These are phyloP conservation scores for Fusarium anguioides DNA, from an alignment of 2,329 filamentous ascomycete genomes.

Conservation along the genomic window DNA sequence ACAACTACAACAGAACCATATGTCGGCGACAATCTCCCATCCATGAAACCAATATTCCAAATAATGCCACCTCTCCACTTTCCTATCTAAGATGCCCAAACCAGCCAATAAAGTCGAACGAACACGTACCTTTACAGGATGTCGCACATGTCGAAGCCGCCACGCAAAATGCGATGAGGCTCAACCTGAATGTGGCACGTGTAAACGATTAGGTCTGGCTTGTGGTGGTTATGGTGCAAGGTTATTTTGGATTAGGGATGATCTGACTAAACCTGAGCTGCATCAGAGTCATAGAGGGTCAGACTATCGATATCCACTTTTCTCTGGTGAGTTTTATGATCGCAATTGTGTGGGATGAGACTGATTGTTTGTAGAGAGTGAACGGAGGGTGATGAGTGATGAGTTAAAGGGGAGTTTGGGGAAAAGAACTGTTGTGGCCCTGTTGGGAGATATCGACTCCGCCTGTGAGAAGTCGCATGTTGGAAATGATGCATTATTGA, in stretches of 20 bases:
- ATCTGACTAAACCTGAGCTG: constrained; percentile 33
- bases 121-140: constrained; percentile 50
- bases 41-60: not conserved
- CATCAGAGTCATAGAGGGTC: constrained; percentile 43
- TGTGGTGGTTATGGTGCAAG: constrained; percentile 56
- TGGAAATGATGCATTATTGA: constrained; percentile 10
- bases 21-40: constrained; percentile 15
- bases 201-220: constrained; percentile 47
- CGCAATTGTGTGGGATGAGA: not conserved
- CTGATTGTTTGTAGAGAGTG: constrained; percentile 28
- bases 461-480: constrained; percentile 33
- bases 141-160: constrained; percentile 51
- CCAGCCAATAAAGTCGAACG: constrained; percentile 31
- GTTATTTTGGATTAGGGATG: constrained; percentile 47
- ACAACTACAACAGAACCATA: constrained; percentile 23
- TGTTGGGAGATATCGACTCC: constrained; percentile 43
- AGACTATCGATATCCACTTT: constrained; percentile 56
- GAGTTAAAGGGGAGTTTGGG: constrained; percentile 50
- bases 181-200: constrained; percentile 54
- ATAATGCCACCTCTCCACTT: constrained; percentile 30
- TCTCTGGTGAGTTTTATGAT: constrained; percentile 51
- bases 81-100: constrained; percentile 37
- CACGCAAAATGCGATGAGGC: constrained; percentile 59
- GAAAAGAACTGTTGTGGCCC: constrained; percentile 30
- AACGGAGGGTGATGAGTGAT: constrained; percentile 40